Percentiles rank a stretch among this genome's conserved stretches.
phyloP scores from a whole-genome alignment of 2,329 filamentous ascomycete species.

The Furcasterigmium furcatum region DNA sequence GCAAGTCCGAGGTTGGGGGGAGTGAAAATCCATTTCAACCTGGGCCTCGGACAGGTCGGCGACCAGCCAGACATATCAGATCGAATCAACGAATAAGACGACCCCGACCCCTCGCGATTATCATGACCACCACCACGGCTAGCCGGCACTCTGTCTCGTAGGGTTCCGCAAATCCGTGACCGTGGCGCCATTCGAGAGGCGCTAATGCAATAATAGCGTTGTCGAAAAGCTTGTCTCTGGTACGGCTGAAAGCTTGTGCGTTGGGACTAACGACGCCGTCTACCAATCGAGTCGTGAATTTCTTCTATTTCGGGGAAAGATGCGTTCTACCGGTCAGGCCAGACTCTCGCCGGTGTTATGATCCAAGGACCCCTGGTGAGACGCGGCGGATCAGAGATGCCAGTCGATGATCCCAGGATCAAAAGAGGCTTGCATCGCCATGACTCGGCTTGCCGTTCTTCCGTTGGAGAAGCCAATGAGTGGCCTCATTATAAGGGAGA shows the following conservation, averaged over 20 bases:
- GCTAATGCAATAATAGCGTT: constrained; percentile 1
- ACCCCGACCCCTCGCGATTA: neutral
- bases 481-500: too few relatives aligned
- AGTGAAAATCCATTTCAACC: too few relatives aligned
- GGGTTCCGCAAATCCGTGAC: neutral
- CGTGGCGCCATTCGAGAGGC: neutral
- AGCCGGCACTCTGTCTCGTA: neutral
- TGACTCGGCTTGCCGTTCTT: too few relatives aligned
- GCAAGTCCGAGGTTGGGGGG: too few relatives aligned
- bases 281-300: neutral
- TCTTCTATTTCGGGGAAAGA: neutral
- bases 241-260: constrained; percentile 1
- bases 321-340: too few relatives aligned
- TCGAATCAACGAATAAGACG: neutral
- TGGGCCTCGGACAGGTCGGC: neutral
- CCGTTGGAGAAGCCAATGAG: too few relatives aligned
- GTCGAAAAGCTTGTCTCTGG: constrained; percentile 1
- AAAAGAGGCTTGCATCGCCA: too few relatives aligned
- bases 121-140: neutral
- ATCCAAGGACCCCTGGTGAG: too few relatives aligned
- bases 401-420: too few relatives aligned
- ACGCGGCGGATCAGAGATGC: too few relatives aligned
- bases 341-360: too few relatives aligned
- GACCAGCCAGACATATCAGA: too few relatives aligned
- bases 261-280: neutral